Evolutionary conservation across 1,284 basidiomycete species (phyloP).

Genomic region (Pseudozyma hubeiensis): DNA sequence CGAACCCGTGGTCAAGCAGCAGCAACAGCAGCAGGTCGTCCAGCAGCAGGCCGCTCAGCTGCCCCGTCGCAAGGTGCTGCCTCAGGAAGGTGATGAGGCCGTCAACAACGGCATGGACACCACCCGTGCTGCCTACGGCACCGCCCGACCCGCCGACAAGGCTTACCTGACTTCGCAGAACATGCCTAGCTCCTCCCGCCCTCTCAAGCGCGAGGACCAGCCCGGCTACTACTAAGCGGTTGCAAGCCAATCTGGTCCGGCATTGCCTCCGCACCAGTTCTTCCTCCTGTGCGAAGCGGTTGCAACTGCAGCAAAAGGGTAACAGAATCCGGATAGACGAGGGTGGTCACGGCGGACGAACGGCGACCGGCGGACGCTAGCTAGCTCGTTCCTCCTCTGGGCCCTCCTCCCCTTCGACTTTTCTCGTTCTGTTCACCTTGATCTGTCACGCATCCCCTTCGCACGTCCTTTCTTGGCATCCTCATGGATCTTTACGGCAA

Average conservation of each 20-base stretch:
- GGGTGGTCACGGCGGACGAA: not conserved
- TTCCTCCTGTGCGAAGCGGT: not conserved
- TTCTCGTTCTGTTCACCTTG: not conserved
- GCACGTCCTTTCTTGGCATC: slow-evolving; percentile 21
- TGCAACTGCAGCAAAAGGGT: not conserved
- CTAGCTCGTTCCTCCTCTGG: not conserved
- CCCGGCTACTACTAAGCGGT: slow-evolving; percentile 44
- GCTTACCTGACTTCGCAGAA: slow-evolving; percentile 50
- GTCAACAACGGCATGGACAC: slow-evolving; percentile 54
- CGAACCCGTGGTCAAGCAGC: slow-evolving; percentile 52
- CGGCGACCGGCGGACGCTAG: not conserved
- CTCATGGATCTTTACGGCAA: slow-evolving; percentile 16
- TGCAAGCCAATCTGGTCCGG: slow-evolving; percentile 9
- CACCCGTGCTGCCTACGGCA: slow-evolving; percentile 51
- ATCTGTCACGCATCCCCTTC: not conserved
- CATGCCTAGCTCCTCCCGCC: slow-evolving; percentile 43
- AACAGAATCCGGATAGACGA: not conserved
- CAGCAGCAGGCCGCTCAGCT: slow-evolving; percentile 57
- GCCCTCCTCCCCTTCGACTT: not conserved
- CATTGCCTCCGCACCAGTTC: slow-evolving; percentile 1
- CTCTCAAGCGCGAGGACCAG: slow-evolving; percentile 53
- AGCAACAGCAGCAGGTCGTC: slow-evolving; percentile 24
- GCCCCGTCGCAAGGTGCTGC: slow-evolving; percentile 66
- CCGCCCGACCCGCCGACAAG: slow-evolving; percentile 48
- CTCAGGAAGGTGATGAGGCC: slow-evolving; percentile 54